Base-by-base conservation (phyloP, 257 asterid genomes). In the Forsythia viridissima region DNA sequence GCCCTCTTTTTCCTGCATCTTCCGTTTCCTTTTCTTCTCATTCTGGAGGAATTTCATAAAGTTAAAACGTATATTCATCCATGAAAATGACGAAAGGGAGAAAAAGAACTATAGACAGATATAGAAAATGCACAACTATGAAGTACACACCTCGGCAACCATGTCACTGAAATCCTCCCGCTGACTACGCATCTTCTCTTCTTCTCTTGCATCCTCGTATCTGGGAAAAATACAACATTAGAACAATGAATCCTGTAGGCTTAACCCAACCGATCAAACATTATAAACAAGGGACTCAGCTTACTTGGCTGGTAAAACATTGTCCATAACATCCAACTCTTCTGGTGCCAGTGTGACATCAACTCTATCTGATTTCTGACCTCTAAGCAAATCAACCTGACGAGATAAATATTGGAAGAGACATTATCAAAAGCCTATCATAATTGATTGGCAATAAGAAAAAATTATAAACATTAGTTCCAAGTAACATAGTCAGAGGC, bases 171-270 rank as follows among this genome's bases (percentile, higher is more conserved):
- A 95, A 84, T 95, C 98, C 91, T 95, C 98, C 30, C 89, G 82
- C 85, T 95, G 97, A 52, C 84, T 91, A 8, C 94, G 91, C 80
- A 87, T 68, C 77, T 95, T 93, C 86, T 91, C 99, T 88, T 94
- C 98, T 83, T 94, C 99, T 85, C 99, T 90, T 51, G 97, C 99
- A 86, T 95, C 98, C 86, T 91, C 97, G 4, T 95, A 93, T 85
- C 97, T 92, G 85, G 68, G 8, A 70, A 24, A 46, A 52, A 78
- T 61, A 42, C 38, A 16, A 48, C 39, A 75, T 13, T 41, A 72
- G 66, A 67, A 38, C 70, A 41, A 78, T 65, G 37, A 48, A 70
- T 3, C 72, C 69, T 59, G 42, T 68, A 46, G 24, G 41, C 18
- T 68, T 36, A 37, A 55, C 24, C 38, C 42, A 65, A 37, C 6